Conservation (phyloP, 768 basidiomycete species). For the Panus rudis region DNA sequence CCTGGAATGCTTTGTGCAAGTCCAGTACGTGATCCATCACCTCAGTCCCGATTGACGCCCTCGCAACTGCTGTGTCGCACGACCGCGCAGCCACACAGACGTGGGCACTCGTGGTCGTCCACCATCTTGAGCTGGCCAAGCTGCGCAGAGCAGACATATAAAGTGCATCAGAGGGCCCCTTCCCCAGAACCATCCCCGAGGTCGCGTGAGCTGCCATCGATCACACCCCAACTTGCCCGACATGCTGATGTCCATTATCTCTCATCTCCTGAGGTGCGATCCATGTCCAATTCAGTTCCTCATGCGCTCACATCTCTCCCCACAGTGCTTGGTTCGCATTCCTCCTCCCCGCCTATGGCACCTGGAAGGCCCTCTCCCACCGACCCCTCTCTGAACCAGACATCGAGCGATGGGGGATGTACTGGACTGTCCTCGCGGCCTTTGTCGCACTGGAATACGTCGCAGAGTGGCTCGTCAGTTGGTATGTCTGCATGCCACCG, state of each 20-base stretch:
- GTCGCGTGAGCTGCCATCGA: background rate
- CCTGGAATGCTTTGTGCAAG: too few species aligned
- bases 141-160: too few species aligned
- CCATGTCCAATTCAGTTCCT: background rate
- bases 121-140: too few species aligned
- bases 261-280: constrained; percentile 44
- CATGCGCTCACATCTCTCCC: constrained; percentile 3
- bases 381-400: constrained; percentile 44
- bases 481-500: constrained; percentile 35
- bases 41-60: too few species aligned
- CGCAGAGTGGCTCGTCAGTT: constrained; percentile 58
- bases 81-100: too few species aligned
- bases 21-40: too few species aligned
- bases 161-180: too few species aligned
- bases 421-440: constrained; percentile 58
- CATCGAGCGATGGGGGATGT: constrained; percentile 50
- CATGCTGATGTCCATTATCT: constrained; percentile 46
- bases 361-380: constrained; percentile 59
- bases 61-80: too few species aligned
- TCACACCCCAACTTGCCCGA: constrained; percentile 9
- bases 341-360: constrained; percentile 53
- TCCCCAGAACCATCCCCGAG: background rate
- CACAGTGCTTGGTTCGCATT: constrained; percentile 67
- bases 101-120: too few species aligned
- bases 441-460: constrained; percentile 58